These are phyloP conservation scores for Erythrobasidium hasegawianum DNA, from an alignment of 1,284 basidiomycete genomes.

Conservation along the genomic window DNA sequence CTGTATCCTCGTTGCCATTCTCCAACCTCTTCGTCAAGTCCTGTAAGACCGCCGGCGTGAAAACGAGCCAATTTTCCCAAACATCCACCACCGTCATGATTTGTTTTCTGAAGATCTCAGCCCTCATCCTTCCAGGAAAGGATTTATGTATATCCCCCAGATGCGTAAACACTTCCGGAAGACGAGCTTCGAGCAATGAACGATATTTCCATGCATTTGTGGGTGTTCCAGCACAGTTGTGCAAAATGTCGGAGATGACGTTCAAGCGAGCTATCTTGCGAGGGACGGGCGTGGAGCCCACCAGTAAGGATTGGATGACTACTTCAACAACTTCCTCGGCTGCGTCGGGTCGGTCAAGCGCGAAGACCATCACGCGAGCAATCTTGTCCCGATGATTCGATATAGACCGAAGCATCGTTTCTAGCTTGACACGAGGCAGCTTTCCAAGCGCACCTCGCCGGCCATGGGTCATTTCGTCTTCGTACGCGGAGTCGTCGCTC, in stretches of 20 bases:
- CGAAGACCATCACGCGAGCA: conserved; percentile 91
- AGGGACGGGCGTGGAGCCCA: conserved; percentile 85
- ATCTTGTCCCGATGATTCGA: conserved; percentile 84
- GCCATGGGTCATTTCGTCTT: conserved; percentile 75
- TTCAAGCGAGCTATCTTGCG: conserved; percentile 92
- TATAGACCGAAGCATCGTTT: conserved; percentile 80
- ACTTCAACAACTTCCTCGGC: conserved; percentile 85
- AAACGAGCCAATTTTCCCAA: conserved; percentile 79
- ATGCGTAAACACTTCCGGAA: conserved; percentile 88
- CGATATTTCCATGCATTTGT: conserved; percentile 78
- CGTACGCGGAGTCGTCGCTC: conserved; percentile 82
- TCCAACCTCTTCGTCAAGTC: conserved; percentile 64
- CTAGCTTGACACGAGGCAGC: conserved; percentile 73
- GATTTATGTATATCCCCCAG: conserved; percentile 86
- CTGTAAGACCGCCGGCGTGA: conserved; percentile 73
- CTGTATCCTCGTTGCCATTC: conserved; percentile 42
- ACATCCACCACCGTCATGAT: conserved; percentile 78
- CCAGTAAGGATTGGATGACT: conserved; percentile 73
- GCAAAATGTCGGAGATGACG: conserved; percentile 93
- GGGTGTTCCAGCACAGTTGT: conserved; percentile 81
- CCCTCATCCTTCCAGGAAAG: conserved; percentile 86
- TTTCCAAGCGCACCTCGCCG: conserved; percentile 61
- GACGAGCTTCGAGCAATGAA: conserved; percentile 77
- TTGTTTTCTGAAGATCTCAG: conserved; percentile 87
- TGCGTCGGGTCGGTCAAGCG: conserved; percentile 88